Conservation (phyloP, 768 basidiomycete species). For the Tremella fuciformis region DNA sequence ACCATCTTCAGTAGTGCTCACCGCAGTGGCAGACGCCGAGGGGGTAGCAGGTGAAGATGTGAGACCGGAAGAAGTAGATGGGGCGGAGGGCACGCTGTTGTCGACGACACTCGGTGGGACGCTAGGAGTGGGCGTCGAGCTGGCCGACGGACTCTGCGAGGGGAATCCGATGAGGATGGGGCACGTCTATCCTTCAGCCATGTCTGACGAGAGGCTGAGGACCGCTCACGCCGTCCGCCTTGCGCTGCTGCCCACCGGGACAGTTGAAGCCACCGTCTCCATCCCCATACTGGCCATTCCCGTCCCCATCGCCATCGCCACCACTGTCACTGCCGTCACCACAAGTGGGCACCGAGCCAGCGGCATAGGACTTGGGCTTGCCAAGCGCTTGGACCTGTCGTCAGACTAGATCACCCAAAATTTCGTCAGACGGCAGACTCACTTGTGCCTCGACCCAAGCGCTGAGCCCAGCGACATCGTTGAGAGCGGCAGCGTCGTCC, state of each 20-base stretch:
- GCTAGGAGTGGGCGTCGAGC: neutral
- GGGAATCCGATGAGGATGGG: conserved; percentile 1
- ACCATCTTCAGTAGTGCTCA: neutral
- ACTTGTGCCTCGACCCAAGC: conserved; percentile 16
- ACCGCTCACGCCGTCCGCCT: conserved; percentile 7
- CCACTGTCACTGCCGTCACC: conserved; percentile 5
- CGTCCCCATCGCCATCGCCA: conserved; percentile 1
- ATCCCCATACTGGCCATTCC: neutral
- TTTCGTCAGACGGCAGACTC: neutral
- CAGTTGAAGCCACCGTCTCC: conserved; percentile 1
- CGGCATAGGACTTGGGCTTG: neutral
- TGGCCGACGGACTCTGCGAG: neutral
- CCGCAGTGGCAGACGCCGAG: neutral
- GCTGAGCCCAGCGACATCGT: conserved; percentile 12
- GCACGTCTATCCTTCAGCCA: neutral
- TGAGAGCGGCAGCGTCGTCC: conserved; percentile 6
- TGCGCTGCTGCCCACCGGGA: conserved; percentile 1
- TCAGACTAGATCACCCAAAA: neutral
- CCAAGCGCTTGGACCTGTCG: conserved; percentile 8
- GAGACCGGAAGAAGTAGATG: neutral
- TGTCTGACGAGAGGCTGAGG: neutral
- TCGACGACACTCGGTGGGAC: neutral
- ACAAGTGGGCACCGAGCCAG: conserved; percentile 4
- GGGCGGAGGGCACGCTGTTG: neutral
- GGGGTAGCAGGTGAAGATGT: neutral